These are phyloP conservation scores for Lasiodiplodia citricola DNA, from an alignment of 2,329 filamentous ascomycete genomes.

Conservation along the genomic window DNA sequence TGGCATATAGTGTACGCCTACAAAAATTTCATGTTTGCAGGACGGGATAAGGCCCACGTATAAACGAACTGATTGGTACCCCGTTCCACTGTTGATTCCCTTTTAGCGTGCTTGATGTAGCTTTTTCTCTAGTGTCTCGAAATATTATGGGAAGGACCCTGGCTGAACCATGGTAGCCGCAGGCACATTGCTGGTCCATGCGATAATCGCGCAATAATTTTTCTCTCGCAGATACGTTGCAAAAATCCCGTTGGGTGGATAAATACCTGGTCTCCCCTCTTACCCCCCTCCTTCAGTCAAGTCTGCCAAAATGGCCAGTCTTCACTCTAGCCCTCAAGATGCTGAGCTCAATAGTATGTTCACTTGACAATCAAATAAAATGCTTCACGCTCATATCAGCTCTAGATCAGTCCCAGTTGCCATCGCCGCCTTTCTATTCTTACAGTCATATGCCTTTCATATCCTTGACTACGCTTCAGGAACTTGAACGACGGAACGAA, in stretches of 20 bases:
- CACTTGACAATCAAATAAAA: too few species aligned
- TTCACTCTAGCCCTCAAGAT: too few species aligned
- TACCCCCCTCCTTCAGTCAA: too few species aligned
- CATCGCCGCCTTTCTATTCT: background rate
- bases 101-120: background rate
- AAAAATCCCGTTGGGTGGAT: background rate
- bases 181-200: background rate
- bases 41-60: too few species aligned
- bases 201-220: background rate
- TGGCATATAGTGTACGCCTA: too few species aligned
- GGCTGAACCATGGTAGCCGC: background rate
- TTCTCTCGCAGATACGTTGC: background rate
- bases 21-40: too few species aligned
- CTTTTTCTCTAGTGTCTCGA: background rate
- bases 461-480: background rate
- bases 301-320: too few species aligned
- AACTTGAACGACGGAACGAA: background rate
- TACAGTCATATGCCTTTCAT: background rate
- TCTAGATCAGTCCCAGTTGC: background rate
- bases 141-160: background rate
- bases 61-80: too few species aligned
- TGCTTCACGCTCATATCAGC: too few species aligned
- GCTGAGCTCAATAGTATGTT: too few species aligned
- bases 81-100: background rate
- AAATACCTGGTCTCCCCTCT: background rate